Conservation (phyloP, 768 basidiomycete genomes). For the Mycena pura region DNA sequence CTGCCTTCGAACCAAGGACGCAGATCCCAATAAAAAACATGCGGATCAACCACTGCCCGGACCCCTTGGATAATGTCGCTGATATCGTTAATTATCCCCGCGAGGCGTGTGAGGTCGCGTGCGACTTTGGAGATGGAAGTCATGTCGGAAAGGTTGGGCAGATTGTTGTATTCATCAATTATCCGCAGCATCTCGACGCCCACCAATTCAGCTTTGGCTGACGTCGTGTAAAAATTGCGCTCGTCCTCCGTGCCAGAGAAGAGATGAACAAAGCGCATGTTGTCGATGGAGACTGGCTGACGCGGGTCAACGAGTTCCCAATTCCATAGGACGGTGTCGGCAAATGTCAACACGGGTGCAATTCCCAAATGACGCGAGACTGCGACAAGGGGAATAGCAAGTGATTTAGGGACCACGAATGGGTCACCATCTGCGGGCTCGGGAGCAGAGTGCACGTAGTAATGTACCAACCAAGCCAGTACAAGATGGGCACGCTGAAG, state of each 20-base stretch:
- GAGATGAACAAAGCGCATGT: conserved; percentile 72
- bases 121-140: conserved; percentile 71
- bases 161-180: conserved; percentile 84
- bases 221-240: conserved; percentile 83
- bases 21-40: conserved; percentile 87
- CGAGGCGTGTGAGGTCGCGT: conserved; percentile 72
- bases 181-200: conserved; percentile 88
- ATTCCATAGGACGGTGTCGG: conserved; percentile 97
- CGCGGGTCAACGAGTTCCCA: conserved; percentile 66
- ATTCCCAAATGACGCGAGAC: conserved; percentile 81
- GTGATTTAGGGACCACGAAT: conserved; percentile 71
- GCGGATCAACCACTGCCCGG: conserved; percentile 78
- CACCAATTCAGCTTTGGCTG: conserved; percentile 83
- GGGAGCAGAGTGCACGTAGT: conserved; percentile 86
- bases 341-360: conserved; percentile 95
- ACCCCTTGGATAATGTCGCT: conserved; percentile 72
- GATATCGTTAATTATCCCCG: conserved; percentile 75
- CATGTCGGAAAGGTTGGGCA: conserved; percentile 72
- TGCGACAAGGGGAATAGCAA: conserved; percentile 78
- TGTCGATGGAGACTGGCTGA: conserved; percentile 67
- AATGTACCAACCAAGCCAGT: conserved; percentile 87
- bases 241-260: conserved; percentile 92
- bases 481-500: conserved; percentile 90
- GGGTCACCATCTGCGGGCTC: conserved; percentile 42
- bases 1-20: conserved; percentile 95